phyloP scores from a whole-genome alignment of 2,329 filamentous ascomycete species.

The Niveomyces coronatus region DNA sequence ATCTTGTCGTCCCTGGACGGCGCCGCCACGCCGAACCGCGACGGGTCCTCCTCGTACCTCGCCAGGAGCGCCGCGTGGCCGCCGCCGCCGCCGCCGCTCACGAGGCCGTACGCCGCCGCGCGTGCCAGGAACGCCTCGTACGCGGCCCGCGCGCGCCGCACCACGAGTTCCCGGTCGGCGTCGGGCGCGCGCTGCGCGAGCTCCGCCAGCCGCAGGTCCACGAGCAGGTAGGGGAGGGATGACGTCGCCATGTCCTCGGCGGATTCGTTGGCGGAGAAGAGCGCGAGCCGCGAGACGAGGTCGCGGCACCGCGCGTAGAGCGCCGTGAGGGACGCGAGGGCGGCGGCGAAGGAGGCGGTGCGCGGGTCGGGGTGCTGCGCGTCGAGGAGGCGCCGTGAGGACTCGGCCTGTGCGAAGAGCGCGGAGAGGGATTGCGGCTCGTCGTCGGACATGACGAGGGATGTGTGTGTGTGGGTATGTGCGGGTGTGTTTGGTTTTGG shows the following conservation, averaged over 20 bases:
- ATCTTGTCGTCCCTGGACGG: slow-evolving; percentile 71
- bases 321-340: slow-evolving; percentile 55
- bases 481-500: neutral
- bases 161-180: slow-evolving; percentile 43
- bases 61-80: slow-evolving; percentile 60
- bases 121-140: slow-evolving; percentile 73
- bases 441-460: slow-evolving; percentile 20
- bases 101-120: slow-evolving; percentile 68
- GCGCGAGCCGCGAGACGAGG: slow-evolving; percentile 57
- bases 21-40: slow-evolving; percentile 58
- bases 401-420: slow-evolving; percentile 40
- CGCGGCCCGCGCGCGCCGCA: slow-evolving; percentile 53
- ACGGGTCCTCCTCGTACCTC: slow-evolving; percentile 60
- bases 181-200: slow-evolving; percentile 58
- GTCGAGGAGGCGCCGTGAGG: slow-evolving; percentile 47
- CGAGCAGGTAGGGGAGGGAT: slow-evolving; percentile 77
- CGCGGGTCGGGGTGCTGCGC: slow-evolving; percentile 53
- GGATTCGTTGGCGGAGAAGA: slow-evolving; percentile 87
- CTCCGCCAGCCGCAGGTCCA: slow-evolving; percentile 71
- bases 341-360: slow-evolving; percentile 54
- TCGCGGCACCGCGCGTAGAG: slow-evolving; percentile 64
- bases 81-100: slow-evolving; percentile 48
- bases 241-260: slow-evolving; percentile 77
- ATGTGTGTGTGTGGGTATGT: neutral
- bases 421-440: slow-evolving; percentile 40